These are phyloP conservation scores for Phytophthora brassicae DNA, from an alignment of 352 stramenopile species.

Conservation along the genomic window DNA sequence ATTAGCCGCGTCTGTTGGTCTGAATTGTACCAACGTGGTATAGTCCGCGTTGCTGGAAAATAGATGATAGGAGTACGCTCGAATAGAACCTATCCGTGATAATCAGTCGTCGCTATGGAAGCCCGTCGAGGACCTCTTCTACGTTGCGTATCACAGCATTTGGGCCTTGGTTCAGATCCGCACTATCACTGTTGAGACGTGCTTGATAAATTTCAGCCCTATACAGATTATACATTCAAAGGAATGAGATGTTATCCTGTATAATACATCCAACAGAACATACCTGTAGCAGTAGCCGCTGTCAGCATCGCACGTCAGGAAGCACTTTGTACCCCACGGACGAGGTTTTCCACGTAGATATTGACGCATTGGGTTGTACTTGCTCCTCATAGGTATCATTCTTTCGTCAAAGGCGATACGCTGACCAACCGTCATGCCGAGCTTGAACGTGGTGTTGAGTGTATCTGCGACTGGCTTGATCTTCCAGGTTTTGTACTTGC, in stretches of 20 bases:
- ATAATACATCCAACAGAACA: background rate
- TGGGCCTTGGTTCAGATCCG: background rate
- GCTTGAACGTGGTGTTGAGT: background rate
- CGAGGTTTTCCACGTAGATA: conserved; percentile 1
- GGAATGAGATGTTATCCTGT: background rate
- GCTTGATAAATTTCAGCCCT: conserved; percentile 12
- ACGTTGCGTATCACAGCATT: conserved; percentile 10
- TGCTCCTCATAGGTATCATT: conserved; percentile 12
- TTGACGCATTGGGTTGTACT: conserved; percentile 11
- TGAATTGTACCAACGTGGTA: no score
- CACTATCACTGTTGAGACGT: background rate
- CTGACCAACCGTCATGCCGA: background rate
- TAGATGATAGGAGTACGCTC: conserved; percentile 1
- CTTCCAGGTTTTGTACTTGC: conserved; percentile 5
- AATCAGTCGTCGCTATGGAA: background rate
- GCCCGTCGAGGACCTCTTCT: background rate
- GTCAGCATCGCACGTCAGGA: conserved; percentile 2
- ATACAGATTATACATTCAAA: background rate
- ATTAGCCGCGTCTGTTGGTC: no score
- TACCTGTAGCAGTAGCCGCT: conserved; percentile 16
- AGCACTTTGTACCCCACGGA: conserved; percentile 9
- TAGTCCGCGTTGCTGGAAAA: background rate
- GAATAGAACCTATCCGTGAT: conserved; percentile 4
- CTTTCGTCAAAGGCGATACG: conserved; percentile 5
- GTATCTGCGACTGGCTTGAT: background rate